A percentile compares a stretch with the other conserved stretches of the same genome.
These are phyloP conservation scores for Artemisia tridentata DNA, from an alignment of 129 eudicot genomes.

Conservation along the genomic window DNA sequence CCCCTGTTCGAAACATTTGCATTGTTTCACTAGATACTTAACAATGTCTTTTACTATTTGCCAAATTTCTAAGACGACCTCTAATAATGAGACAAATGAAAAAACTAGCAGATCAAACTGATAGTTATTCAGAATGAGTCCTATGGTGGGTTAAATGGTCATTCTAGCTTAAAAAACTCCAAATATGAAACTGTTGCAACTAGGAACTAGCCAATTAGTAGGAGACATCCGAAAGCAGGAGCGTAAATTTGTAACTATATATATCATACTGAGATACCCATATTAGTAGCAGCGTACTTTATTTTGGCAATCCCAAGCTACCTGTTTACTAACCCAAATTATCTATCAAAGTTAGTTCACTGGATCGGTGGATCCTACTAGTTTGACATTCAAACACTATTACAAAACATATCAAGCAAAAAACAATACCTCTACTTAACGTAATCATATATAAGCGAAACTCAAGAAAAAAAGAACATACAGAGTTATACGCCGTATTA, in stretches of 20 bases:
- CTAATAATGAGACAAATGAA: not conserved
- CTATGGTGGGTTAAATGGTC: not conserved
- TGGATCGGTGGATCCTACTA: too few relatives aligned
- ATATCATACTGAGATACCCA: not conserved
- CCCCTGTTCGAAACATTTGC: not conserved
- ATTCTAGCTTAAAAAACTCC: not conserved
- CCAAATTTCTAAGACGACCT: conserved; percentile 7
- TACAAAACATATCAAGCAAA: not conserved
- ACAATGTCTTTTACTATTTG: conserved; percentile 3
- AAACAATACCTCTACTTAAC: conserved; percentile 1
- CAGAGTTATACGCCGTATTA: conserved; percentile 52
- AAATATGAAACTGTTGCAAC: not conserved
- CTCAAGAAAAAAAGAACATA: conserved; percentile 34
- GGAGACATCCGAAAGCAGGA: not conserved
- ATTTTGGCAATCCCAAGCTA: not conserved
- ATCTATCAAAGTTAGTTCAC: too few relatives aligned
- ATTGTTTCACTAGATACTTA: not conserved
- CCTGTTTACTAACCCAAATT: not conserved
- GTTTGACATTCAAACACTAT: too few relatives aligned
- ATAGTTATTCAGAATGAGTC: not conserved
- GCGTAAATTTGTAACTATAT: not conserved
- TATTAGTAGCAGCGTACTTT: conserved; percentile 11
- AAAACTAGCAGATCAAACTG: not conserved
- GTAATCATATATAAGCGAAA: not conserved
- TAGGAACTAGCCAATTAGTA: not conserved